A percentile compares a stretch with the other conserved stretches of the same genome.
phyloP scores from a whole-genome alignment of 176 grass and related monocot genomes.

The Juncus effusus region DNA sequence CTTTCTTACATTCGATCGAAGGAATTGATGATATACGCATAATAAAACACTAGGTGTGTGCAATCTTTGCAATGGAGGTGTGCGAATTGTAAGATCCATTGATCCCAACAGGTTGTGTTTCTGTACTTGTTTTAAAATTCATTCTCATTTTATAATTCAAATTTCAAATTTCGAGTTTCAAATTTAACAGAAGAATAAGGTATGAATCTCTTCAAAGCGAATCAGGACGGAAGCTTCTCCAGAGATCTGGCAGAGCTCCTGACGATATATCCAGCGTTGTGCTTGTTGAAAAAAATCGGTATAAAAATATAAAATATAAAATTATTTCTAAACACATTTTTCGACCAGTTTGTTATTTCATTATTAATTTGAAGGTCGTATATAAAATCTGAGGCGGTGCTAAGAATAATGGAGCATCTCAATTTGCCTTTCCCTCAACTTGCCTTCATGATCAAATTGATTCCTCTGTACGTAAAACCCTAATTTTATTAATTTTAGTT shows the following conservation, averaged over 20 bases:
- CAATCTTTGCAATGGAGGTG: constrained; percentile 90
- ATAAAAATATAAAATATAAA: not conserved
- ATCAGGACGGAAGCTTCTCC: constrained; percentile 74
- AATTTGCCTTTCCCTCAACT: constrained; percentile 75
- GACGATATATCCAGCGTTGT: constrained; percentile 98
- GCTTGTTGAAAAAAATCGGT: constrained; percentile 82
- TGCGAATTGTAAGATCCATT: constrained; percentile 57
- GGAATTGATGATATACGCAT: not conserved
- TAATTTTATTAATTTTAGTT: not conserved
- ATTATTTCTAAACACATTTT: no score
- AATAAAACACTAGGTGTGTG: constrained; percentile 46
- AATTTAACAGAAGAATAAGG: constrained; percentile 52
- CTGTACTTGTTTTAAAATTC: not conserved
- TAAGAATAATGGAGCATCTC: constrained; percentile 92
- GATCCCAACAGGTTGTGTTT: constrained; percentile 52
- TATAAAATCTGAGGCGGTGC: constrained; percentile 89
- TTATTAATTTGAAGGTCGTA: constrained; percentile 44
- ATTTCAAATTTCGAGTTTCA: not conserved
- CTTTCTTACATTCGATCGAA: not conserved
- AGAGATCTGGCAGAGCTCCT: constrained; percentile 55
- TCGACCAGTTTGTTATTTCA: no score
- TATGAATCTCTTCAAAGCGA: constrained; percentile 68
- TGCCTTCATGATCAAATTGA: constrained; percentile 52
- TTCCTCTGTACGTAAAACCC: constrained; percentile 53
- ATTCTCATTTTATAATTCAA: not conserved